Percentiles rank a stretch among this genome's conserved stretches.
Conservation (phyloP, 2,329 filamentous ascomycete genomes). For the Xylariaceae sp. region DNA sequence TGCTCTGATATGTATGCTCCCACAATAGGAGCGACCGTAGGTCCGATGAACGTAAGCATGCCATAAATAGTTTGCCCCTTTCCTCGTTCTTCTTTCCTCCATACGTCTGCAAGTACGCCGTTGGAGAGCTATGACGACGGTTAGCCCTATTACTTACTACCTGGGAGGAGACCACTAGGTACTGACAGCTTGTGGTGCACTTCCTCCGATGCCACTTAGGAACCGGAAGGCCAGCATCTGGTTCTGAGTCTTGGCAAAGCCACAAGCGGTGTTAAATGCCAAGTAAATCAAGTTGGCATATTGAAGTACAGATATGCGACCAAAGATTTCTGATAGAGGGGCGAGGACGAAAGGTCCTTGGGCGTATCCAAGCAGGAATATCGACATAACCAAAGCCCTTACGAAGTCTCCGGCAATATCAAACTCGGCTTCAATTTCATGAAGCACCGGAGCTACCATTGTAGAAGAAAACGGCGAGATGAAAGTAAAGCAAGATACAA, state of each 20-base stretch:
- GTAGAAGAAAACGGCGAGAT: constrained; percentile 58
- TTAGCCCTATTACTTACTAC: no score
- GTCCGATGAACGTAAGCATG: constrained; percentile 65
- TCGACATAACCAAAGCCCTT: constrained; percentile 45
- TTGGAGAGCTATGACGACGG: no score
- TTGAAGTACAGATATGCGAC: constrained; percentile 30
- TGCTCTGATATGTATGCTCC: constrained; percentile 67
- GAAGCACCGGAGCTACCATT: constrained; percentile 52
- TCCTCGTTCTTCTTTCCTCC: constrained; percentile 60
- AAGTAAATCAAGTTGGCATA: constrained; percentile 9
- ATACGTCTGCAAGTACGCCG: no score
- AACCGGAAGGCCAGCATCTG: constrained; percentile 19
- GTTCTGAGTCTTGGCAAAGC: constrained; percentile 3
- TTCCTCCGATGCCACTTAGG: constrained; percentile 16
- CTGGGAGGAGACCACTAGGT: no score
- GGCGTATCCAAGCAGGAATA: constrained; percentile 51
- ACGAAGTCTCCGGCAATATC: constrained; percentile 42
- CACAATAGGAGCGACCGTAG: constrained; percentile 66
- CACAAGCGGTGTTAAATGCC: constrained; percentile 20
- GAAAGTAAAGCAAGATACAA: constrained; percentile 49
- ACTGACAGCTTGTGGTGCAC: constrained; percentile 9
- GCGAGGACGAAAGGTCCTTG: constrained; percentile 34
- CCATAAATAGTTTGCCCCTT: constrained; percentile 62
- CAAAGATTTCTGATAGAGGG: constrained; percentile 49
- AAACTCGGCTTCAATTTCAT: constrained; percentile 47